These are phyloP conservation scores for Scytalidium sp. DNA, from an alignment of 2,329 filamentous ascomycete species.

Conservation along the genomic window DNA sequence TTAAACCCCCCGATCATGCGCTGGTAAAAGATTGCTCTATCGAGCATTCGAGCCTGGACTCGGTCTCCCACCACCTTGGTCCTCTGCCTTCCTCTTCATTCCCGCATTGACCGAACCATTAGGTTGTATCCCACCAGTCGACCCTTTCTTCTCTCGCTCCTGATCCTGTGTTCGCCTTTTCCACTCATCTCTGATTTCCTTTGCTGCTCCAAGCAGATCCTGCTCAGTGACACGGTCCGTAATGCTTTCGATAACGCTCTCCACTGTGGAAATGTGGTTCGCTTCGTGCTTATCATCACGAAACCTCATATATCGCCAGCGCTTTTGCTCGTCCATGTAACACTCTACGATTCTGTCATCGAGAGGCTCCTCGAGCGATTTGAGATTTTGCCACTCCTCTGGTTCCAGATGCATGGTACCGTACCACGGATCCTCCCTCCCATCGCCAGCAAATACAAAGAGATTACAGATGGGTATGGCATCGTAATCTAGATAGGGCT, in stretches of 20 bases:
- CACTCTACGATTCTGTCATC: constrained; percentile 89
- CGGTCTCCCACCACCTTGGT: constrained; percentile 20
- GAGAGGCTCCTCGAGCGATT: constrained; percentile 69
- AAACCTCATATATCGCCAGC: constrained; percentile 87
- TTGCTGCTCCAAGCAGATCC: constrained; percentile 70
- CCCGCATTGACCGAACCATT: constrained; percentile 8
- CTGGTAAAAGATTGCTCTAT: neutral
- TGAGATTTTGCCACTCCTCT: constrained; percentile 81
- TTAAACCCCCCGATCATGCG: neutral
- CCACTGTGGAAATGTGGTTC: constrained; percentile 82
- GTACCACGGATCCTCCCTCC: constrained; percentile 50
- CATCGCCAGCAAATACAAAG: constrained; percentile 63
- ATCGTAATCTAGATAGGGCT: constrained; percentile 74
- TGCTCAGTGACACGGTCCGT: constrained; percentile 78
- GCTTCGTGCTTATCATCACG: constrained; percentile 90
- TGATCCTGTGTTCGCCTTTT: constrained; percentile 45
- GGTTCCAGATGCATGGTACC: constrained; percentile 66
- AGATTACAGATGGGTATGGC: constrained; percentile 72
- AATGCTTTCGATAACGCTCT: constrained; percentile 88
- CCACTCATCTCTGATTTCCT: constrained; percentile 75
- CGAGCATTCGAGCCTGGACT: constrained; percentile 18
- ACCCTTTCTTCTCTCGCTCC: constrained; percentile 13
- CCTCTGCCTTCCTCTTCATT: constrained; percentile 23
- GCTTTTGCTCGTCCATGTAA: constrained; percentile 68
- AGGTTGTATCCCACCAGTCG: constrained; percentile 5